Evolutionary conservation across 2,329 filamentous ascomycete genomes (phyloP), one percentile per base, ranked within the genome.

Genomic region (Emmonsiellopsis sp.): DNA sequence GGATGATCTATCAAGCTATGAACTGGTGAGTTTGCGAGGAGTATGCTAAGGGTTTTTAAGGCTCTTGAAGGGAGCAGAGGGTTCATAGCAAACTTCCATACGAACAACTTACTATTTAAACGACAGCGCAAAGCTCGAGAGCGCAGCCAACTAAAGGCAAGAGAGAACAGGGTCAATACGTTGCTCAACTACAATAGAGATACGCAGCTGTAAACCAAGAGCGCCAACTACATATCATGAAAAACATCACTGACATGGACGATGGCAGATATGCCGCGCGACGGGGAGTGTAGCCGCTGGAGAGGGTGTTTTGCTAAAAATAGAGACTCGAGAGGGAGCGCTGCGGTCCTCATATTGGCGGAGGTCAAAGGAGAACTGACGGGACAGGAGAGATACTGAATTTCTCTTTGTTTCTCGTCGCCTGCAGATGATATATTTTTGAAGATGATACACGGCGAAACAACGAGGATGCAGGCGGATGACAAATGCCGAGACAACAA

Each of bases 221-320:
- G 15, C 4, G 15, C 10, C n/a, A 20, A 47, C 2, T n/a, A 11
- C 20, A 6, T 11, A 13, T 30, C 7, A 44, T 10, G n/a, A 15
- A 10, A 34, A 37, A 32, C 15, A 16, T 32, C 4, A 61, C 63
- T 55, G 58, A 74, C 73, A 66, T 76, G 73, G 43, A 76, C 59
- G 37, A 71, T 32, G 15, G 72, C 68, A 15, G 74, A 76, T 37
- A 73, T 43, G 3, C 69, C 67, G 50, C 68, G 62, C 13, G 71
- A 71, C 10, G 74, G 74, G 51, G 73, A 75, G 32, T 62, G 48
- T 11, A 75, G 59, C 51, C 69, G 60, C 57, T 76, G 75, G 11
- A 76, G 62, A 6, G 73, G 73, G 56, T 76, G 74, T 48, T 62
- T 44, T 6, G 38, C 13, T 32, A 43, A 13, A 16, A 43, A 31